Percentiles rank a stretch among this genome's conserved stretches.
These are phyloP conservation scores for Orbilia oligospora DNA, from an alignment of 2,329 filamentous ascomycete species.

Conservation along the genomic window DNA sequence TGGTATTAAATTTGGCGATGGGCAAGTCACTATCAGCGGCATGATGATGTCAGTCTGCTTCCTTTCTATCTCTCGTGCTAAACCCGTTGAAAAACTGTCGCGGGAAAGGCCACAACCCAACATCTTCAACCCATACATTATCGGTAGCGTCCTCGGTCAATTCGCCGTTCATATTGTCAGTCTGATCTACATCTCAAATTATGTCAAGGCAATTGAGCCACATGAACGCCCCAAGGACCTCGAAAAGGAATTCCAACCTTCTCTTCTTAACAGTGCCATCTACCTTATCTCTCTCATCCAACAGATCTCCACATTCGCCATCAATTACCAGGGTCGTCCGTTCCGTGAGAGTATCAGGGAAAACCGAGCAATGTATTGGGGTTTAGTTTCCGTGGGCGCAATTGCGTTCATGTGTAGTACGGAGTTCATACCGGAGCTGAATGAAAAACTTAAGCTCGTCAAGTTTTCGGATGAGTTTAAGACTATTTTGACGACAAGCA, in stretches of 20 bases:
- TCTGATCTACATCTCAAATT: conserved; percentile 91
- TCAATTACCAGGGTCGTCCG: conserved; percentile 98
- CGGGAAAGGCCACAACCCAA: conserved; percentile 98
- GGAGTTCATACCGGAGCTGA: conserved; percentile 95
- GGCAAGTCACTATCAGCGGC: conserved; percentile 97
- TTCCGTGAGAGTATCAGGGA: conserved; percentile 97
- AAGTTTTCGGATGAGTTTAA: conserved; percentile 93
- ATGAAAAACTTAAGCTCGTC: conserved; percentile 91
- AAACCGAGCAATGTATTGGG: conserved; percentile 98
- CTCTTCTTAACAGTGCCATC: conserved; percentile 94
- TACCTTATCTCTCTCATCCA: conserved; percentile 98
- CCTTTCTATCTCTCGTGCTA: conserved; percentile 96
- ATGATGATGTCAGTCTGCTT: conserved; percentile 99
- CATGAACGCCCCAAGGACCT: conserved; percentile 79
- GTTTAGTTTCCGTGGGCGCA: conserved; percentile 87
- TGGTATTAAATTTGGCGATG: conserved; percentile 98
- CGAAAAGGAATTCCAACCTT: conserved; percentile 93
- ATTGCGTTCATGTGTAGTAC: conserved; percentile 96
- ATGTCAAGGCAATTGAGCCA: conserved; percentile 86
- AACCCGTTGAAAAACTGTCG: conserved; percentile 92
- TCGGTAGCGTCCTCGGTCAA: conserved; percentile 95
- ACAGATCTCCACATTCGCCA: conserved; percentile 98
- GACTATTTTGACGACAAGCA: conserved; percentile 82
- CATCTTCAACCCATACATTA: conserved; percentile 99
- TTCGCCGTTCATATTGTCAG: conserved; percentile 96